Percentiles rank a stretch among this genome's conserved stretches.
Conservation (phyloP, 345 rosid species). For the Mangifera indica region DNA sequence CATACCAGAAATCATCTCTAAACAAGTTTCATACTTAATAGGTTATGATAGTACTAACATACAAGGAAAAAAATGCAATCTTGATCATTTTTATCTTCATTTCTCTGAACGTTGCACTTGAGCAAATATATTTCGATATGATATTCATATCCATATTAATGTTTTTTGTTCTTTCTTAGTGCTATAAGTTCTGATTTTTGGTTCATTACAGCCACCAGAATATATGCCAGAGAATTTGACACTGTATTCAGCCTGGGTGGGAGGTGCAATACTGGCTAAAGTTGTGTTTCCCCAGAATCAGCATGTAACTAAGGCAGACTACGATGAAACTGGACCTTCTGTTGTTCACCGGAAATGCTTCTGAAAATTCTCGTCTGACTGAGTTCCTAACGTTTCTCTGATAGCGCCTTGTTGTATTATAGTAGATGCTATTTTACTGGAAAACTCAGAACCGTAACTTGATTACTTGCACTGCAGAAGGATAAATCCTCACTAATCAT, state of each 20-base stretch:
- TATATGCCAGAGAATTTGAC: slow-evolving; percentile 90
- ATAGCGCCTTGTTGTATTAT: slow-evolving; percentile 24
- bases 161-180: not conserved
- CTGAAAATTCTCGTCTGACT: slow-evolving; percentile 35
- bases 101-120: not conserved
- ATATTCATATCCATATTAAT: not conserved
- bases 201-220: slow-evolving; percentile 69
- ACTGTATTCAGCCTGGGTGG: slow-evolving; percentile 85
- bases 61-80: not conserved
- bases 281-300: slow-evolving; percentile 99
- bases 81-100: not conserved
- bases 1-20: too few relatives aligned
- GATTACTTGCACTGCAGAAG: not conserved
- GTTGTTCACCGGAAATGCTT: slow-evolving; percentile 94
- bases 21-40: too few relatives aligned
- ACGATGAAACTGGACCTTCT: slow-evolving; percentile 93
- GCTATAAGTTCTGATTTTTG: slow-evolving; percentile 4
- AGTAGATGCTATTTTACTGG: slow-evolving; percentile 14
- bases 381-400: not conserved
- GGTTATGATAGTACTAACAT: not conserved
- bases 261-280: slow-evolving; percentile 98
- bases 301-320: slow-evolving; percentile 91
- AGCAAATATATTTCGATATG: not conserved
- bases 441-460: slow-evolving; percentile 17
- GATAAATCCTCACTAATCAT: slow-evolving; percentile 1